phyloP scores from a whole-genome alignment of 164 flowering plant genomes.

The Chloranthus sessilifolius region DNA sequence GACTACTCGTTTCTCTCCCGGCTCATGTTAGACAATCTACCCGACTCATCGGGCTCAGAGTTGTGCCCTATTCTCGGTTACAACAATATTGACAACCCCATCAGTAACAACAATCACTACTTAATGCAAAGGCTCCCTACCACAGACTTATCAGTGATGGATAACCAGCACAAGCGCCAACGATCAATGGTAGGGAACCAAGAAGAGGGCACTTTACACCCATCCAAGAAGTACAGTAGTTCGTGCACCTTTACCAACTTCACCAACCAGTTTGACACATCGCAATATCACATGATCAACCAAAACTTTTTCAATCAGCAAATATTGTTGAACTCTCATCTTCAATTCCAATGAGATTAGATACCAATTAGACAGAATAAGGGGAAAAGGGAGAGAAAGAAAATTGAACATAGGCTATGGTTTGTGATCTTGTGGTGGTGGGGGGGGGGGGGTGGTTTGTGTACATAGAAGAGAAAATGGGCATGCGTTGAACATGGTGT shows the following conservation, averaged over 20 bases:
- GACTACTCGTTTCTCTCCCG: constrained; percentile 8
- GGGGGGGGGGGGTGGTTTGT: too few relatives aligned
- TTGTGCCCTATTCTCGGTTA: neutral
- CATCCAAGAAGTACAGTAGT: constrained; percentile 10
- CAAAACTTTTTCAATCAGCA: constrained; percentile 8
- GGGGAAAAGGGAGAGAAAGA: too few relatives aligned
- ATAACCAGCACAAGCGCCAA: constrained; percentile 9
- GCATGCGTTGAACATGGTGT: too few relatives aligned
- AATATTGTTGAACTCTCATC: constrained; percentile 7
- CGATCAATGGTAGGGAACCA: neutral
- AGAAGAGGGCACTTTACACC: neutral
- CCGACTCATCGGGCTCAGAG: neutral
- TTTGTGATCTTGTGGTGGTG: too few relatives aligned
- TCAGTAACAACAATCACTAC: constrained; percentile 1
- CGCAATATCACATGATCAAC: constrained; percentile 5
- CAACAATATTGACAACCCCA: neutral
- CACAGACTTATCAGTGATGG: neutral
- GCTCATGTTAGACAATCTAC: constrained; percentile 5
- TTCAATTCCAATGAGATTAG: constrained; percentile 1
- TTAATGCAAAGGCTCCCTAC: neutral
- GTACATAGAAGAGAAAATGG: neutral
- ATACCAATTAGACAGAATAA: too few relatives aligned
- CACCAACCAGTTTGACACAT: constrained; percentile 5
- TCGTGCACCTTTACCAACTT: constrained; percentile 9
- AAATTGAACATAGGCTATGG: too few relatives aligned